Evolutionary conservation across 345 rosid species (phyloP), one percentile per base, ranked within the genome.

Genomic region (Bruguiera sexangula): DNA sequence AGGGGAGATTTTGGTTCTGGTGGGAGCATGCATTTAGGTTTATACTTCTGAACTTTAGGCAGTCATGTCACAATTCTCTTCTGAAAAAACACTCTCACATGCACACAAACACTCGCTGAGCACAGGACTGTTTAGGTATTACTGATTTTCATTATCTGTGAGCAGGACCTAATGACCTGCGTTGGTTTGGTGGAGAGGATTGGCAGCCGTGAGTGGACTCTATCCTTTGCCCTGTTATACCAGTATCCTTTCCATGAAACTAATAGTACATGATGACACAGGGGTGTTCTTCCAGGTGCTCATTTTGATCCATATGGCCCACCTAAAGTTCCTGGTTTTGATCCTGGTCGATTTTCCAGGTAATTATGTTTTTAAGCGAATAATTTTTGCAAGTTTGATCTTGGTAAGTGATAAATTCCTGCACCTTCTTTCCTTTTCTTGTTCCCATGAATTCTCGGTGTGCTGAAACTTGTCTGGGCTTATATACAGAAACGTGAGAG

Each of bases 281-380:
- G 98, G 68, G 87, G 87, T 57, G 74, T 79, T 60, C 97, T 93
- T 71, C 97, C 96, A 11, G 98, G 98, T 77, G 93, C 96, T 70
- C 93, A 96, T 62, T 91, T 88, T 75, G 96, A 94, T 80, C 97
- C 99, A 4, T 85, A 66, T 70, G 99, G 99, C n/a, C 99, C 98
- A 0, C 96, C 98, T 13, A 83, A 80, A 6, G 77, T 89, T 75
- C 96, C 96, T 36, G 99, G 91, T 43, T 94, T 88, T 71, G 95
- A 94, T 75, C 97, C 95, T 11, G 65, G 65, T 73, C 82, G 92
- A 37, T 87, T 94, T 77, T 53, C 59, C 73, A 88, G 97, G 98
- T 94, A 83, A 2, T 43, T 43, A 29, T 56, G 2, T 26, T 26
- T 59, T 46, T 13, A 43, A 43, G 50, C 15, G 6, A 55, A 55